These are phyloP conservation scores for Phytophthora agathidicida DNA, from an alignment of 352 stramenopile species.

Conservation along the genomic window DNA sequence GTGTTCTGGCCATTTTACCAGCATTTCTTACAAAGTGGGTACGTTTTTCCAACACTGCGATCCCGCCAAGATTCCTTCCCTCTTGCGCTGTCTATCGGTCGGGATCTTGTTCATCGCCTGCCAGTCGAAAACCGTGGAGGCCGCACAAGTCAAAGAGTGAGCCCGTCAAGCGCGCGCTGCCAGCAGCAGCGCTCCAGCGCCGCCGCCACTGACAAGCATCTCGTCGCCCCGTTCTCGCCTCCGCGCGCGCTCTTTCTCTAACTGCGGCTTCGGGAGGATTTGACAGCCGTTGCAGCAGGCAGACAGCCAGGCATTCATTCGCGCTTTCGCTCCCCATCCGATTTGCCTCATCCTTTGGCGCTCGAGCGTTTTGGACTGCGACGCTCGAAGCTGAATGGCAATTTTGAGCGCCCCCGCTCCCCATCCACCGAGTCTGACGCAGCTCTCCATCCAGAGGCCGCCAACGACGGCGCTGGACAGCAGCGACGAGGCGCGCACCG, in stretches of 20 bases:
- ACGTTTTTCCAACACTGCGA: too few species aligned
- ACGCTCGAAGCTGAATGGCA: constrained; percentile 36
- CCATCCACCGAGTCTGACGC: constrained; percentile 20
- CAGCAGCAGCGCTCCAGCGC: not conserved
- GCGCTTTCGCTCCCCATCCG: constrained; percentile 33
- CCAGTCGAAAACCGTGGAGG: too few species aligned
- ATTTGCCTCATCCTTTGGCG: constrained; percentile 17
- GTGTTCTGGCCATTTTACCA: too few species aligned
- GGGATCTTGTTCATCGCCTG: too few species aligned
- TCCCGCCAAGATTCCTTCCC: too few species aligned
- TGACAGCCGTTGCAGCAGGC: constrained; percentile 19
- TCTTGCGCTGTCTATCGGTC: too few species aligned
- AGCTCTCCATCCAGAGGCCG: constrained; percentile 29
- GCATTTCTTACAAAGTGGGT: too few species aligned
- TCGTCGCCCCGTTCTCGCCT: not conserved
- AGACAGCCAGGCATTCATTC: constrained; percentile 26
- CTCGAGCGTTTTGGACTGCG: constrained; percentile 7
- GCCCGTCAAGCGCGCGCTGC: constrained; percentile 4
- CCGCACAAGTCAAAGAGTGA: too few species aligned
- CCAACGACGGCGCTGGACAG: constrained; percentile 30
- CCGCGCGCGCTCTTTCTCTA: constrained; percentile 18
- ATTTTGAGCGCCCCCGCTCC: constrained; percentile 25
- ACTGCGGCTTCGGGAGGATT: constrained; percentile 20
- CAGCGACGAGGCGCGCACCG: constrained; percentile 45
- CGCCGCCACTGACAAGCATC: constrained; percentile 10